Percentiles rank a stretch among this genome's conserved stretches.
Evolutionary conservation across 371 early-diverging fungal genomes (phyloP).

Genomic region (Mucor piriformis): DNA sequence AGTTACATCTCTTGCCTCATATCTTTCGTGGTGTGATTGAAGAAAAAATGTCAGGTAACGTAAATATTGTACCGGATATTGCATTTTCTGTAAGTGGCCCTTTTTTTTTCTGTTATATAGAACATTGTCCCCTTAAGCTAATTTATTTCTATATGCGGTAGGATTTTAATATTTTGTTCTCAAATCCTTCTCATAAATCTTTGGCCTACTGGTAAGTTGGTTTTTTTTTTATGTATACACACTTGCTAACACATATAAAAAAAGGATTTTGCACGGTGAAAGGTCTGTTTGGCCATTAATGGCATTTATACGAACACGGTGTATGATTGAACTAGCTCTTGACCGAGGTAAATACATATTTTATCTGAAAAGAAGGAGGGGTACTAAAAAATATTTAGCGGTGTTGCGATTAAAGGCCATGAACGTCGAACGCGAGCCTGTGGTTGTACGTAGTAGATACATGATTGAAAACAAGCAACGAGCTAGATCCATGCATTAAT

Average conservation of each 20-base stretch:
- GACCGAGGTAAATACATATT: slow-evolving; percentile 50
- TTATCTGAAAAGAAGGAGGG: no score
- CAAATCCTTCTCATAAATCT: slow-evolving; percentile 73
- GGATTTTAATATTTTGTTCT: slow-evolving; percentile 75
- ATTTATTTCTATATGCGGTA: no score
- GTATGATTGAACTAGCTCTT: slow-evolving; percentile 76
- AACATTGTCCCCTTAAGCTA: neutral
- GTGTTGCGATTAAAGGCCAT: slow-evolving; percentile 42
- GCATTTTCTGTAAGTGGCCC: slow-evolving; percentile 49
- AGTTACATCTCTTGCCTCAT: slow-evolving; percentile 61
- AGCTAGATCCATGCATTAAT: slow-evolving; percentile 50
- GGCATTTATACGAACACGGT: slow-evolving; percentile 72
- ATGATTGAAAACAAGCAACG: slow-evolving; percentile 37
- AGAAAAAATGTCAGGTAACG: slow-evolving; percentile 69
- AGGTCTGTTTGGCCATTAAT: slow-evolving; percentile 84
- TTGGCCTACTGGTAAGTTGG: slow-evolving; percentile 78
- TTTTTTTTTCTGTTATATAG: slow-evolving; percentile 1
- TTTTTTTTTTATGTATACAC: no score
- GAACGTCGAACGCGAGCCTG: slow-evolving; percentile 40
- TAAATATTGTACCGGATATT: slow-evolving; percentile 65
- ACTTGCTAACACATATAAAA: neutral
- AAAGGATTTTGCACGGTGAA: slow-evolving; percentile 77
- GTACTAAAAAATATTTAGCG: no score
- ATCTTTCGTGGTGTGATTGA: slow-evolving; percentile 60
- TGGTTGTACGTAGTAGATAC: slow-evolving; percentile 31